phyloP scores from a whole-genome alignment of 78 protist species.

The Dictyostelium firmibasis region DNA sequence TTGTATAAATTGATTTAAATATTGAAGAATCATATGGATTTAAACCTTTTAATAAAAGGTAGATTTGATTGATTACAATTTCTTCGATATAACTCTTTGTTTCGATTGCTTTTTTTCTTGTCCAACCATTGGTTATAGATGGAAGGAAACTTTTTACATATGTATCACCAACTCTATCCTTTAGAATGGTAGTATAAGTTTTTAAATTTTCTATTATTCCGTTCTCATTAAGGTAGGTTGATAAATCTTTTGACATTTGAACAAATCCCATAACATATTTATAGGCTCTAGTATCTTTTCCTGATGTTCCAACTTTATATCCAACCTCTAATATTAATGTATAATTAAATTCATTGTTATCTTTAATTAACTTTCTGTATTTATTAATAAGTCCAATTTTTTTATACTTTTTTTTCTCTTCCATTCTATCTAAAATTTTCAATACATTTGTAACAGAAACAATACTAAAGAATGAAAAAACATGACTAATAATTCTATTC shows the following conservation, averaged over 20 bases:
- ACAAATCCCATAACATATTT: background rate
- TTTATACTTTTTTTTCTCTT: background rate
- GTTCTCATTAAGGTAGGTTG: background rate
- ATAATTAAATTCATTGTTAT: background rate
- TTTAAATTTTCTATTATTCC: background rate
- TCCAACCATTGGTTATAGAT: background rate
- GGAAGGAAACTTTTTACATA: background rate
- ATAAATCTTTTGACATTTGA: background rate
- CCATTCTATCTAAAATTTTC: background rate
- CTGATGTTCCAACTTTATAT: background rate
- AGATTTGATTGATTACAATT: background rate
- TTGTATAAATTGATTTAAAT: background rate
- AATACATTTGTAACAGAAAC: background rate
- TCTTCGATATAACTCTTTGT: background rate
- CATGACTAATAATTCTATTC: background rate
- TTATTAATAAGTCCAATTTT: background rate
- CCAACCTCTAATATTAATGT: background rate
- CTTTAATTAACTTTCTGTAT: background rate
- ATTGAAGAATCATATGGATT: background rate
- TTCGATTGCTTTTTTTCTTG: background rate
- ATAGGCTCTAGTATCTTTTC: background rate
- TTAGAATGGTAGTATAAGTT: background rate
- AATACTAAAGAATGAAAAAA: conserved; percentile 3
- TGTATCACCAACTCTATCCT: background rate
- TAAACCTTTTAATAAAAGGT: background rate